Base-by-base conservation (phyloP, 2,329 filamentous ascomycete genomes). In the Phaeosphaeria sp. region DNA sequence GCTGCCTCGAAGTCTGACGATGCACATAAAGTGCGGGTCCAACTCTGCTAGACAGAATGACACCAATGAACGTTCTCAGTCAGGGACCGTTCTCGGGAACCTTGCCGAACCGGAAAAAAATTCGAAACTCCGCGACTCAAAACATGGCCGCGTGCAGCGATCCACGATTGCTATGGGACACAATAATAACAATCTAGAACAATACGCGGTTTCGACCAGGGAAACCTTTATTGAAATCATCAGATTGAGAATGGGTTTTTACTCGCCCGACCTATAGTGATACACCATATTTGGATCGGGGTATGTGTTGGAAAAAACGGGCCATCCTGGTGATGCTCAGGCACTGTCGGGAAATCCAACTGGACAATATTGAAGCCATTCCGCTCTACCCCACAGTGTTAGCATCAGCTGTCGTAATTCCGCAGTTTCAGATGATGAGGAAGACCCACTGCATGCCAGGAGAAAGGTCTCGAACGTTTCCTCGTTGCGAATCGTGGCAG, bases 401-500 rank as follows among this genome's bases (percentile, higher is more conserved):
- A 77, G 73, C 62, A 55, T 64, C 61, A 65, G 55, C 61, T 66
- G 58, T 59, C 56, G 60, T 63, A 62, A 64, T 55, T 58, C 52
- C 54, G 30, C 51, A 62, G 56, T 59, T 52, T 59, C 55, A 68
- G 57, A 60, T 62, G 55, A 58, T 15, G 56, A 46, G 66, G 63
- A 85, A 59, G 70, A 81, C 72, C 76, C 76, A 77, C 81, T 76
- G 74, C 89, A 91, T 50, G 81, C 83, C 22, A 82, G 78, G 60
- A 87, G 68, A 72, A 93, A 93, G 6, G 80, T 80, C 59, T 85
- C 81, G 68, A 90, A 90, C 0, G 91, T 93, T 57, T 85, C 80
- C 57, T 83, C 80, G 65, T 93, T 93, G 59, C 91, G 83, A 62
- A 93, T 84, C 0, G 90, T 89, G 18, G 88, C 88, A 3, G 90